Percentiles rank a stretch among this genome's conserved stretches.
Evolutionary conservation across 352 stramenopile genomes (phyloP).

Genomic region (Stephanocyclus meneghinianus): DNA sequence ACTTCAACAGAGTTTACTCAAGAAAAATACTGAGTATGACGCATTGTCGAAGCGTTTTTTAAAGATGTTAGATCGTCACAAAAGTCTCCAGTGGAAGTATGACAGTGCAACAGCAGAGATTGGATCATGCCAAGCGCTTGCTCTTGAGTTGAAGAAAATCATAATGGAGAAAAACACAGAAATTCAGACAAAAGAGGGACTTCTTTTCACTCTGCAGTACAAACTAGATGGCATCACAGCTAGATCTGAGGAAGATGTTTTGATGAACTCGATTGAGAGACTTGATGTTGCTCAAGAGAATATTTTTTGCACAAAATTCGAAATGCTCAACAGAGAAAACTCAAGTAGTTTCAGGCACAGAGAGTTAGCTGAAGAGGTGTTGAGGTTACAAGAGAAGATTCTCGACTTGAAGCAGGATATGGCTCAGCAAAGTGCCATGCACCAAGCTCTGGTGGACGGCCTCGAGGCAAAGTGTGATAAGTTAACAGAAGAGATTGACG

Average conservation of each 20-base stretch:
- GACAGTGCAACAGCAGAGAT: constrained; percentile 39
- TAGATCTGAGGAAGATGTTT: constrained; percentile 29
- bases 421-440: constrained; percentile 46
- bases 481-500: constrained; percentile 40
- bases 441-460: constrained; percentile 46
- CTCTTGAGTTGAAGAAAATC: constrained; percentile 41
- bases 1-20: neutral
- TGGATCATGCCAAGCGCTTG: constrained; percentile 33
- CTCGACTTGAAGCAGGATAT: constrained; percentile 40
- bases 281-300: constrained; percentile 16
- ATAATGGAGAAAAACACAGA: constrained; percentile 58
- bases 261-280: neutral
- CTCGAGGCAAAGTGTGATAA: constrained; percentile 49
- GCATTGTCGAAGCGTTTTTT: constrained; percentile 3
- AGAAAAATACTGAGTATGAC: constrained; percentile 18
- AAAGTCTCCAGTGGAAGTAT: constrained; percentile 41
- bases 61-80: constrained; percentile 21
- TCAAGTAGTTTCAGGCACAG: constrained; percentile 26
- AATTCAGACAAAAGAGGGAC: constrained; percentile 46
- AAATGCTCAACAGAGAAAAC: neutral
- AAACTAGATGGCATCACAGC: constrained; percentile 48
- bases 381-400: constrained; percentile 40
- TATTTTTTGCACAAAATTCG: neutral
- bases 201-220: constrained; percentile 47
- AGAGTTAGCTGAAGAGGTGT: constrained; percentile 32